Evolutionary conservation across 2,329 filamentous ascomycete genomes (phyloP).

Genomic region (Penicillium sp.): DNA sequence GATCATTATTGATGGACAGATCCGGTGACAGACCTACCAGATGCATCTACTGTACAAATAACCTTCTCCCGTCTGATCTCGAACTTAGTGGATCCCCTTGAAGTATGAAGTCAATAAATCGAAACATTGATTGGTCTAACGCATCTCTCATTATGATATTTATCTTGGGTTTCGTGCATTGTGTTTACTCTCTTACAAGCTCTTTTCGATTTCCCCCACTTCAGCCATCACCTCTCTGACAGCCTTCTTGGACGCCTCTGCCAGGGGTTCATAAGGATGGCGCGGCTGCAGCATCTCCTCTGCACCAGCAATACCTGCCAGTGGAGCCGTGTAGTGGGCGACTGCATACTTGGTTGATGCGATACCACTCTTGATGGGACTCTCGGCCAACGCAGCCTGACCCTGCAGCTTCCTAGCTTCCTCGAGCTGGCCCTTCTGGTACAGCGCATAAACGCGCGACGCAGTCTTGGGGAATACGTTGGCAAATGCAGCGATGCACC

Average conservation of each 20-base stretch:
- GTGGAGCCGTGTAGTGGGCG: conserved; percentile 62
- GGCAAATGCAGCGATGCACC: conserved; percentile 64
- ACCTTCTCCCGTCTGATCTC: not conserved
- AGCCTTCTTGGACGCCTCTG: conserved; percentile 50
- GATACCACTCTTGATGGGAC: conserved; percentile 69
- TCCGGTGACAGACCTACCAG: not conserved
- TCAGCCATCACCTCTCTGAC: conserved; percentile 42
- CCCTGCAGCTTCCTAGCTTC: conserved; percentile 68
- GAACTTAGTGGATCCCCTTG: not conserved
- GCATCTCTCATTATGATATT: not conserved
- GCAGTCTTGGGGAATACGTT: conserved; percentile 64
- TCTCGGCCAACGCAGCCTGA: conserved; percentile 69
- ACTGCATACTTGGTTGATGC: conserved; percentile 73
- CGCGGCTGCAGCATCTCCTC: conserved; percentile 3
- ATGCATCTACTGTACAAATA: not conserved
- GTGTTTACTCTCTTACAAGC: conserved; percentile 11
- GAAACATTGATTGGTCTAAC: not conserved
- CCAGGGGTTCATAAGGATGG: conserved; percentile 35
- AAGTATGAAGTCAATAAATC: not conserved
- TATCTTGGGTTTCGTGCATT: not conserved
- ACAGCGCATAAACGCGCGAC: conserved; percentile 66
- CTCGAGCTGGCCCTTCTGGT: conserved; percentile 60
- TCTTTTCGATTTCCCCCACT: conserved; percentile 29
- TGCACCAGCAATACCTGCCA: conserved; percentile 59
- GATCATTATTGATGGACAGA: not conserved